Evolutionary conservation across 2,329 filamentous ascomycete genomes (phyloP), one percentile per base, ranked within the genome.

Genomic region (Trichoderma oligosporum): DNA sequence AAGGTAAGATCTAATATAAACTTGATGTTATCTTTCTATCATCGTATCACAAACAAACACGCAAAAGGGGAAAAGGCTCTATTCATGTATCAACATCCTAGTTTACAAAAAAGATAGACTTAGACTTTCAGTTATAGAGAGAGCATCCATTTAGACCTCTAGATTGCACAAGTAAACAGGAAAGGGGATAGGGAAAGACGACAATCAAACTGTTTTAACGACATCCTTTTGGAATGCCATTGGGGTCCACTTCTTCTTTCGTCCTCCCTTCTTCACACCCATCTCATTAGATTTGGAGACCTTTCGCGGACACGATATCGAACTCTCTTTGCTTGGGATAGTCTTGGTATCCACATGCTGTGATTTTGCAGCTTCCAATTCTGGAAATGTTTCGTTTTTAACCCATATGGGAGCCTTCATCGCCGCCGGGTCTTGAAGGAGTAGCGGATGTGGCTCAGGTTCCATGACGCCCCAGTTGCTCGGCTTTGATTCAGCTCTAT

Each of bases 211-310:
- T 42, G 14, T 18, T 41, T 25, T 22, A 33, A 12, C 8, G 18
- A 12, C 3, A 16, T 20, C 29, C 18, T 31, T n/a, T 11, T 42
- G 24, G 0, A 52, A 36, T 11, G 48, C 31, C 18, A 57, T 18
- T 8, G n/a, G 55, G 12, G 33, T 45, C 55, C 55, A 51, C 24
- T 57, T 57, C 46, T 57, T 55, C 31, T 46, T 57, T 11, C 25
- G 42, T 29, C 55, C 31, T 24, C 55, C 46, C 16, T 38, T 29
- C 27, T 51, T 45, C 11, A 12, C 46, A 4, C n/a, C 31, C 3
- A 8, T n/a, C 36, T 24, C 7, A 12, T n/a, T 14, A 7, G 36
- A 1, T 22, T 42, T 22, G 3, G 16, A 2, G 44, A n/a, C 7
- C 4, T 33, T 46, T 22, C 18, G 27, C 16, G 44, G 5, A 6